These are phyloP conservation scores for Tricholoma saponaceum DNA, from an alignment of 768 basidiomycete genomes.

Conservation along the genomic window DNA sequence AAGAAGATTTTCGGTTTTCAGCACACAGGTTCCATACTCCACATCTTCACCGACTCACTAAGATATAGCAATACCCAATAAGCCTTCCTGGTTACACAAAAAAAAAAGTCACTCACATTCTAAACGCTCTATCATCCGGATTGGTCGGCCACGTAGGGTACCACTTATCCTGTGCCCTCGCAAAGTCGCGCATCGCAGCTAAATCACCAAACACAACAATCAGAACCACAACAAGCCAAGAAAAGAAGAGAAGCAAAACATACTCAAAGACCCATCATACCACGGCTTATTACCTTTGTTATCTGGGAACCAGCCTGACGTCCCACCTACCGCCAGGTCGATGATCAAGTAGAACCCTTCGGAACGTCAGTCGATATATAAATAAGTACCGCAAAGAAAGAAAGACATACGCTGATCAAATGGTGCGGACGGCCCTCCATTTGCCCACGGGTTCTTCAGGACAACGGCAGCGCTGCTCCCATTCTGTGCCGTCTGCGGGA, in stretches of 20 bases:
- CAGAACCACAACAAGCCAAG: neutral
- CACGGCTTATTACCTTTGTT: slow-evolving; percentile 70
- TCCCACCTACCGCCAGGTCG: slow-evolving; percentile 75
- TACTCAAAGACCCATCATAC: slow-evolving; percentile 59
- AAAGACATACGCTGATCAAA: slow-evolving; percentile 68
- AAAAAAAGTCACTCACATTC: slow-evolving; percentile 47
- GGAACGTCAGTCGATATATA: slow-evolving; percentile 13
- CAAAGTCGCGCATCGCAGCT: slow-evolving; percentile 73
- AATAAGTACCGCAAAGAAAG: slow-evolving; percentile 19
- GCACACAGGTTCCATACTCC: slow-evolving; percentile 27
- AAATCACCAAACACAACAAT: neutral
- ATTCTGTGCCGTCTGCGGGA: slow-evolving; percentile 60
- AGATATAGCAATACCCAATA: slow-evolving; percentile 13
- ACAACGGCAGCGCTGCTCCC: slow-evolving; percentile 52
- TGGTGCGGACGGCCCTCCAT: slow-evolving; percentile 58
- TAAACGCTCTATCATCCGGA: slow-evolving; percentile 57
- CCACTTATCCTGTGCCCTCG: slow-evolving; percentile 59
- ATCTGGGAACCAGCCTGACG: slow-evolving; percentile 89
- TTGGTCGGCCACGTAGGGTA: slow-evolving; percentile 62
- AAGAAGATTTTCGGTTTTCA: neutral
- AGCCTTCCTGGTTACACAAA: slow-evolving; percentile 1
- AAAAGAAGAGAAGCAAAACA: slow-evolving; percentile 15
- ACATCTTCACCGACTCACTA: slow-evolving; percentile 20
- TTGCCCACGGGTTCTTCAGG: slow-evolving; percentile 64
- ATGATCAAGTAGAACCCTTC: slow-evolving; percentile 77